Percentiles rank a stretch among this genome's conserved stretches.
Evolutionary conservation across 495 filamentous ascomycete species (phyloP).

Genomic region (Parmelia sp.): DNA sequence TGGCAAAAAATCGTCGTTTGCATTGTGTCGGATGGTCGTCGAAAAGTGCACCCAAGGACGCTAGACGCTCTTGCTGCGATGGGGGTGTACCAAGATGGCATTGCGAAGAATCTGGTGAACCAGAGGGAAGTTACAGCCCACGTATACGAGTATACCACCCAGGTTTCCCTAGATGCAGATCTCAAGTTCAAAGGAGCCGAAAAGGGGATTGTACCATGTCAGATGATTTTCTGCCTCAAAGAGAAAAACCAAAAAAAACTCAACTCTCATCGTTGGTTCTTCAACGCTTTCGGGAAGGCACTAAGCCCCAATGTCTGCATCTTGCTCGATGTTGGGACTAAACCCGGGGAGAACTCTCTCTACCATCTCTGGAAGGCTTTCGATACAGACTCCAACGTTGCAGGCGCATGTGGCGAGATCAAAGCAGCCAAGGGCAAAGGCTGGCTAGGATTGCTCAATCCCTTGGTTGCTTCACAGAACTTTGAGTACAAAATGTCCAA

Average conservation of each 20-base stretch:
- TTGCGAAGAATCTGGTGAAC: conserved; percentile 98
- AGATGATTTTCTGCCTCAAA: conserved; percentile 98
- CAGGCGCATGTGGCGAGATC: conserved; percentile 94
- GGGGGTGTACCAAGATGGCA: conserved; percentile 98
- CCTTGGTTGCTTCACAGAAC: conserved; percentile 93
- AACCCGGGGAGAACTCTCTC: conserved; percentile 76
- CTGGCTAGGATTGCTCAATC: conserved; percentile 80
- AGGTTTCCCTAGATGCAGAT: conserved; percentile 90
- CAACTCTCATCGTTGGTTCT: conserved; percentile 99
- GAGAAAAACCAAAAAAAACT: conserved; percentile 97
- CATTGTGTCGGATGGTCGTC: conserved; percentile 87
- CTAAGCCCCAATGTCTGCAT: conserved; percentile 96
- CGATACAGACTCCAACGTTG: conserved; percentile 92
- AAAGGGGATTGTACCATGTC: conserved; percentile 97
- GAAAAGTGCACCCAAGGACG: conserved; percentile 89
- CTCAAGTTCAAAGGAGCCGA: conserved; percentile 98
- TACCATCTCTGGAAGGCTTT: conserved; percentile 99
- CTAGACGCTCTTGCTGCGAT: conserved; percentile 94
- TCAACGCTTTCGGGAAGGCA: conserved; percentile 93
- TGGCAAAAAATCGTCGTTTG: conserved; percentile 99
- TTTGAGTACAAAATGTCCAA: conserved; percentile 99
- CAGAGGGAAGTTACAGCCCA: conserved; percentile 77
- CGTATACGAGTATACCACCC: conserved; percentile 98
- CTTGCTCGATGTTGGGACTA: conserved; percentile 90
- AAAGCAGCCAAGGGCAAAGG: conserved; percentile 87